Evolutionary conservation across 2,329 filamentous ascomycete species (phyloP).

Genomic region (Biscogniauxia mediterranea): DNA sequence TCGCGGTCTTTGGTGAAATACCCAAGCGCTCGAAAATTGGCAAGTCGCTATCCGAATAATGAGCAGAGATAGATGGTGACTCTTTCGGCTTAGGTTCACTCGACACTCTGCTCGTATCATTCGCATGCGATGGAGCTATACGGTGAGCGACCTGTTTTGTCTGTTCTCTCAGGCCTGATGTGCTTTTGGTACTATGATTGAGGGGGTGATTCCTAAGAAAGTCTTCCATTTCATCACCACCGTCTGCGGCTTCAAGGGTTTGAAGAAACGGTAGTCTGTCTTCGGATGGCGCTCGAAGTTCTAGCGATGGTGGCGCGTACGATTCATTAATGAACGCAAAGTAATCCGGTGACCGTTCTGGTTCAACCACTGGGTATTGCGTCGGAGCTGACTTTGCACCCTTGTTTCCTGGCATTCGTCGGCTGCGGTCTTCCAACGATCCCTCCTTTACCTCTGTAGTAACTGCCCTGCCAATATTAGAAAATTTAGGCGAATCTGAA

Average conservation of each 20-base stretch:
- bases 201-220: constrained; percentile 8
- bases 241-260: constrained; percentile 22
- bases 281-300: constrained; percentile 25
- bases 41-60: constrained; percentile 32
- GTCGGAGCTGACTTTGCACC: constrained; percentile 3
- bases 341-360: constrained; percentile 28
- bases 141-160: constrained; percentile 3
- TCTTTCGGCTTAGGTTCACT: constrained; percentile 20
- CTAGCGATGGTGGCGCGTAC: constrained; percentile 29
- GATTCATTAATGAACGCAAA: constrained; percentile 32
- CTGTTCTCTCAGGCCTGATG: constrained; percentile 1
- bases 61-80: constrained; percentile 26
- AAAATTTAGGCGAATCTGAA: constrained; percentile 14
- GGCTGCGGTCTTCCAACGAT: background rate
- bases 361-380: constrained; percentile 14
- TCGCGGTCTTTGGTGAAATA: constrained; percentile 26
- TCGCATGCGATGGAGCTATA: constrained; percentile 4
- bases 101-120: constrained; percentile 4
- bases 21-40: constrained; percentile 29
- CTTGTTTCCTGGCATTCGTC: background rate
- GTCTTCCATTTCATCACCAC: constrained; percentile 16
- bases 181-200: constrained; percentile 5
- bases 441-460: constrained; percentile 9
- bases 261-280: constrained; percentile 19
- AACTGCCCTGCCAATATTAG: constrained; percentile 16